A percentile compares a stretch with the other conserved stretches of the same genome.
Evolutionary conservation across 1,284 basidiomycete species (phyloP).

Genomic region (Sphagnurus paluster): DNA sequence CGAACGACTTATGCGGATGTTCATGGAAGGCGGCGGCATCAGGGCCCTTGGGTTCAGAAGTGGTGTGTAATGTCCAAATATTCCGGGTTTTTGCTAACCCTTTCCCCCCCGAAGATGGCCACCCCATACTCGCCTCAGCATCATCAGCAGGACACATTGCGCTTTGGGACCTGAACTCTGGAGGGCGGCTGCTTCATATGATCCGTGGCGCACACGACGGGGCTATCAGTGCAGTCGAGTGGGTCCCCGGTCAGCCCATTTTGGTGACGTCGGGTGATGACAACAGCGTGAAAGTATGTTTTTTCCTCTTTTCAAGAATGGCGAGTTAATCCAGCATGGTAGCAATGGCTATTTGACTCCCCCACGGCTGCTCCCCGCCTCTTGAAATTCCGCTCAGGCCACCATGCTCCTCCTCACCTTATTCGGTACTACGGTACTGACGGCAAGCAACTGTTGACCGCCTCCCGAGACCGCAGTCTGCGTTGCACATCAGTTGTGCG

Average conservation of each 20-base stretch:
- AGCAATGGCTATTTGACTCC: constrained; percentile 99
- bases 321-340: constrained; percentile 1
- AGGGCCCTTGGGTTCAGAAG: constrained; percentile 83
- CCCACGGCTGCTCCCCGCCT: constrained; percentile 84
- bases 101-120: constrained; percentile 61
- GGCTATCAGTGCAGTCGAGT: constrained; percentile 77
- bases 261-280: constrained; percentile 88
- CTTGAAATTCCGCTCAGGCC: constrained; percentile 91
- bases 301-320: not conserved
- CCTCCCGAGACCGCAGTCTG: constrained; percentile 84
- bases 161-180: constrained; percentile 86
- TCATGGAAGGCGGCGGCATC: constrained; percentile 83
- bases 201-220: constrained; percentile 87
- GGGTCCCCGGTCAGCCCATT: constrained; percentile 89
- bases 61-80: constrained; percentile 55
- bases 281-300: constrained; percentile 85
- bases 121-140: constrained; percentile 82
- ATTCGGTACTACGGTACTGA: constrained; percentile 96
- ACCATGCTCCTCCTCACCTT: constrained; percentile 87
- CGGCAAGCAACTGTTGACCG: constrained; percentile 91
- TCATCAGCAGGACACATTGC: constrained; percentile 88
- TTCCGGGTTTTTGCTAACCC: constrained; percentile 7
- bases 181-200: constrained; percentile 81
- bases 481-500: constrained; percentile 91
- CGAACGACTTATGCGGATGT: constrained; percentile 85